Conservation (phyloP, 331 rosid species). For the Malus hybrid region DNA sequence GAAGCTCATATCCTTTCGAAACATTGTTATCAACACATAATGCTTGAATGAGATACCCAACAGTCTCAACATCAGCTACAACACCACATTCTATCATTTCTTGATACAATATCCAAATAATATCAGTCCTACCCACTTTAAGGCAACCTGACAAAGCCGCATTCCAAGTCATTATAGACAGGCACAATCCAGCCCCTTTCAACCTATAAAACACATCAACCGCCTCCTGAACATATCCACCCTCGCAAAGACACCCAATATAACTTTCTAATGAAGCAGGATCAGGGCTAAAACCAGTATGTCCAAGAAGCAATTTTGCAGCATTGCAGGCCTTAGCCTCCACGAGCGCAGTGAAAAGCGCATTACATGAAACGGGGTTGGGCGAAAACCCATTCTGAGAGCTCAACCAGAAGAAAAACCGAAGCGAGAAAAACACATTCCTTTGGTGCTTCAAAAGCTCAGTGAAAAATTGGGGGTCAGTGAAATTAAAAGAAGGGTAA, state of each 20-base stretch:
- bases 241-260: constrained; percentile 30
- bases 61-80: constrained; percentile 37
- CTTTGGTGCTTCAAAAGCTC: no score
- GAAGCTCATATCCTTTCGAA: constrained; percentile 50
- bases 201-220: constrained; percentile 31
- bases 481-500: no score
- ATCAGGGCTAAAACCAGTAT: constrained; percentile 33
- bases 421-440: constrained; percentile 32
- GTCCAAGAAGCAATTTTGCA: constrained; percentile 42
- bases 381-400: constrained; percentile 41
- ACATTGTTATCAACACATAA: constrained; percentile 40
- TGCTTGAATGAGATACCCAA: constrained; percentile 50
- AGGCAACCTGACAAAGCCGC: constrained; percentile 40
- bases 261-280: constrained; percentile 47
- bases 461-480: no score
- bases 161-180: constrained; percentile 49
- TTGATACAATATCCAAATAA: constrained; percentile 60
- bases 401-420: constrained; percentile 59
- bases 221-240: constrained; percentile 56
- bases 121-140: constrained; percentile 41
- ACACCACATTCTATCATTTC: constrained; percentile 49
- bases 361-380: constrained; percentile 31
- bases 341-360: constrained; percentile 45
- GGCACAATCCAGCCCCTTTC: constrained; percentile 23
- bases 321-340: constrained; percentile 50